A percentile compares a stretch with the other conserved stretches of the same genome.
Evolutionary conservation across 768 basidiomycete species (phyloP).

Genomic region (Termitomyces sp.): DNA sequence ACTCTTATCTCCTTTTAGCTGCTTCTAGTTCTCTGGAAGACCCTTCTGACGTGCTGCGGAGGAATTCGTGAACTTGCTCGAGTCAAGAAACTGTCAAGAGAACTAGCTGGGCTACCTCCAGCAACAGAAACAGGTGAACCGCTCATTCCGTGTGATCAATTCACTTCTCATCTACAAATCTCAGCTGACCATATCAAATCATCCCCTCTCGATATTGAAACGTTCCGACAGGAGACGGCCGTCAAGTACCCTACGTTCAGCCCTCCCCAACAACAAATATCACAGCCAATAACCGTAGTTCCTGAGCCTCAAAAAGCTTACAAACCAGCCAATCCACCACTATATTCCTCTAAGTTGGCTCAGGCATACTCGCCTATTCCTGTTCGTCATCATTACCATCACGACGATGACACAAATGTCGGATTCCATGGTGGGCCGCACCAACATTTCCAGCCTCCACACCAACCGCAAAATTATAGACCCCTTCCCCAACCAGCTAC

Average conservation of each 20-base stretch:
- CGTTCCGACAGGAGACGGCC: conserved; percentile 86
- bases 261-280: conserved; percentile 46
- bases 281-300: conserved; percentile 31
- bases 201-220: conserved; percentile 85
- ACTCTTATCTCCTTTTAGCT: conserved; percentile 48
- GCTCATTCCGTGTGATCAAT: background rate
- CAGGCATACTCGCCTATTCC: conserved; percentile 94
- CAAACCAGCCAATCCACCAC: conserved; percentile 31
- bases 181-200: conserved; percentile 77
- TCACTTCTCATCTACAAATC: conserved; percentile 9
- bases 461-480: conserved; percentile 34
- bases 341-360: conserved; percentile 66
- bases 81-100: conserved; percentile 82
- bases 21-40: conserved; percentile 93
- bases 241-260: conserved; percentile 96
- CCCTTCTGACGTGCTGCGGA: conserved; percentile 87
- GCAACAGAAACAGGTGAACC: conserved; percentile 41
- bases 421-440: conserved; percentile 36
- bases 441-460: conserved; percentile 35
- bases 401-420: conserved; percentile 63
- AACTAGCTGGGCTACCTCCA: conserved; percentile 75
- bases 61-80: conserved; percentile 84
- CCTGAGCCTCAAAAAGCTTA: conserved; percentile 29
- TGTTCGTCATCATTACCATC: conserved; percentile 91
- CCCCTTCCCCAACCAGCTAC: conserved; percentile 71